Conservation (phyloP, 768 basidiomycete genomes). For the Pisolithus sp. region DNA sequence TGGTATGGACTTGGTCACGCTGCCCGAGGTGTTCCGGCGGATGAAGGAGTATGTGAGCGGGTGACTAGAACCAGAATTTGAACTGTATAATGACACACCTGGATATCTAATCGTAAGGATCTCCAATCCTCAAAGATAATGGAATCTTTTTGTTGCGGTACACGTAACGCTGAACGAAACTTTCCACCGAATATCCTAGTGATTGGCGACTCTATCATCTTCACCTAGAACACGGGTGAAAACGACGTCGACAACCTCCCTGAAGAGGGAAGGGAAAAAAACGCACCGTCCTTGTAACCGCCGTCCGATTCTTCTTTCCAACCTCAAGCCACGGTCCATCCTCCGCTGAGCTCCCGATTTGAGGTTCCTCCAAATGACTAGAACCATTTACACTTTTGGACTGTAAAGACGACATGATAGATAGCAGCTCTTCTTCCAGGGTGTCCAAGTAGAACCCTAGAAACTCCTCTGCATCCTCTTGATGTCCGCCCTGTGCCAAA, state of each 20-base stretch:
- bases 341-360: conserved; percentile 27
- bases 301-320: conserved; percentile 76
- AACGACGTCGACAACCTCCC: neutral
- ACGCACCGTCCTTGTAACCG: conserved; percentile 75
- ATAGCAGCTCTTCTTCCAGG: conserved; percentile 84
- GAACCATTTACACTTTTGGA: conserved; percentile 30
- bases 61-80: neutral
- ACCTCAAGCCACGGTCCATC: conserved; percentile 90
- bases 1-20: conserved; percentile 67
- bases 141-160: conserved; percentile 79
- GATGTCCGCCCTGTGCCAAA: conserved; percentile 65
- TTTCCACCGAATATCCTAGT: conserved; percentile 92
- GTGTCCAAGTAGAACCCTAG: conserved; percentile 96
- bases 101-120: conserved; percentile 82
- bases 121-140: conserved; percentile 91
- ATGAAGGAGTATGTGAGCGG: no score
- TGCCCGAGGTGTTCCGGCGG: conserved; percentile 20
- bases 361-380: conserved; percentile 5
- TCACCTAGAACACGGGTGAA: conserved; percentile 42
- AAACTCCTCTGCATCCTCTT: conserved; percentile 98
- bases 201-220: conserved; percentile 78
- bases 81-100: conserved; percentile 37
- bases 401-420: conserved; percentile 49
- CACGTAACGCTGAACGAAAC: conserved; percentile 76
- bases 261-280: neutral